Percentiles rank a stretch among this genome's conserved stretches.
Conservation (phyloP, 2,329 filamentous ascomycete species). For the Acephala macrosclerotiorum region DNA sequence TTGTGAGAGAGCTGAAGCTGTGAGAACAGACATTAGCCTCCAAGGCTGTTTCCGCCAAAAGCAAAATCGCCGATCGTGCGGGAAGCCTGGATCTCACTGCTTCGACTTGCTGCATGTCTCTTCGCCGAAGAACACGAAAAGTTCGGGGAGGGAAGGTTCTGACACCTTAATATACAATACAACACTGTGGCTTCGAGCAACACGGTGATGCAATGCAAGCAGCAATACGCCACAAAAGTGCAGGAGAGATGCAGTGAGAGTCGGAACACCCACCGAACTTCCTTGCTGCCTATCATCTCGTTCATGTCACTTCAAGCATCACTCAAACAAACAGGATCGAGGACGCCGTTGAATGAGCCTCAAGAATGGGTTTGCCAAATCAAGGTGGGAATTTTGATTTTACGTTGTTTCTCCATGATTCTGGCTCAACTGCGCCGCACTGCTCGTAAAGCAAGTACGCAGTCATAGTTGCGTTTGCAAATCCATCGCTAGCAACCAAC, state of each 20-base stretch:
- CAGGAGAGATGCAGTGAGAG: neutral
- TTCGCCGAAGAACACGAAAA: neutral
- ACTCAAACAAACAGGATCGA: no score
- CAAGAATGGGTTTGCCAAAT: neutral
- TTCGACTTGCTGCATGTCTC: no score
- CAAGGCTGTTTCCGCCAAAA: neutral
- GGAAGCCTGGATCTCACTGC: neutral
- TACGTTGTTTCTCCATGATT: neutral
- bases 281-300: neutral
- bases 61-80: neutral
- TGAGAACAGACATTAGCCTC: neutral
- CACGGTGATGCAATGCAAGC: neutral
- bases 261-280: neutral
- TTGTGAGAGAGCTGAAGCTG: neutral
- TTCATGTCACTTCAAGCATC: no score
- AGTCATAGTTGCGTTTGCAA: neutral
- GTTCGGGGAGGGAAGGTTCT: slow-evolving; percentile 1
- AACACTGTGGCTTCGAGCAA: neutral
- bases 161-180: neutral
- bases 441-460: neutral
- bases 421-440: neutral
- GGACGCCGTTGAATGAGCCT: no score
- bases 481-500: neutral
- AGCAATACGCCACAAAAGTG: neutral
- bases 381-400: slow-evolving; percentile 1